Conservation (phyloP, 1,284 basidiomycete genomes). For the Ustilago hordei region DNA sequence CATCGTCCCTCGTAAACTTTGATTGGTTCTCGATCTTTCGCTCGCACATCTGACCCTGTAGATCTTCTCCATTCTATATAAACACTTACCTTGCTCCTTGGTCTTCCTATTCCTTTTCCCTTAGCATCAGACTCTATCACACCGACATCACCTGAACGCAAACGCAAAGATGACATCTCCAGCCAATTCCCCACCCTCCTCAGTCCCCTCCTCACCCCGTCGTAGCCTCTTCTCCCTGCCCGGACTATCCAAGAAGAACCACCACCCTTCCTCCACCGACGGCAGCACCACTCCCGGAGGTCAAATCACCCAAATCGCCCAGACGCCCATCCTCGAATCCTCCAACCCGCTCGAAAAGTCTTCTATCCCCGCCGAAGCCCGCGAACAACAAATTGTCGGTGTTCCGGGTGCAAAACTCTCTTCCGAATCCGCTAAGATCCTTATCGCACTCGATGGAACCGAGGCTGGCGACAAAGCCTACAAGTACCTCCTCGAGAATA, state of each 20-base stretch:
- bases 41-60: neutral
- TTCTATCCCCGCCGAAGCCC: slow-evolving; percentile 58
- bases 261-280: slow-evolving; percentile 22
- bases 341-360: slow-evolving; percentile 65
- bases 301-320: slow-evolving; percentile 53
- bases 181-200: slow-evolving; percentile 35
- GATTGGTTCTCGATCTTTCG: neutral
- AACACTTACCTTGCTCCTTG: neutral
- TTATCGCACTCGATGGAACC: slow-evolving; percentile 65
- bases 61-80: slow-evolving; percentile 7
- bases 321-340: slow-evolving; percentile 65
- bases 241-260: slow-evolving; percentile 25
- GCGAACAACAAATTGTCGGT: slow-evolving; percentile 67
- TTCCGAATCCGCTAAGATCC: slow-evolving; percentile 52
- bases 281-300: slow-evolving; percentile 41
- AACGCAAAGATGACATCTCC: slow-evolving; percentile 38
- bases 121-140: too few species aligned
- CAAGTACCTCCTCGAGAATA: slow-evolving; percentile 60
- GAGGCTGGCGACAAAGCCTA: slow-evolving; percentile 66
- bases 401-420: slow-evolving; percentile 46
- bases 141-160: too few species aligned
- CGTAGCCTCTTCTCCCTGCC: slow-evolving; percentile 36
- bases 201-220: slow-evolving; percentile 47
- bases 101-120: neutral
- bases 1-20: neutral